Evolutionary conservation across 192 early-diverging fungal species (phyloP).

Genomic region (Coemansia brasiliensis): DNA sequence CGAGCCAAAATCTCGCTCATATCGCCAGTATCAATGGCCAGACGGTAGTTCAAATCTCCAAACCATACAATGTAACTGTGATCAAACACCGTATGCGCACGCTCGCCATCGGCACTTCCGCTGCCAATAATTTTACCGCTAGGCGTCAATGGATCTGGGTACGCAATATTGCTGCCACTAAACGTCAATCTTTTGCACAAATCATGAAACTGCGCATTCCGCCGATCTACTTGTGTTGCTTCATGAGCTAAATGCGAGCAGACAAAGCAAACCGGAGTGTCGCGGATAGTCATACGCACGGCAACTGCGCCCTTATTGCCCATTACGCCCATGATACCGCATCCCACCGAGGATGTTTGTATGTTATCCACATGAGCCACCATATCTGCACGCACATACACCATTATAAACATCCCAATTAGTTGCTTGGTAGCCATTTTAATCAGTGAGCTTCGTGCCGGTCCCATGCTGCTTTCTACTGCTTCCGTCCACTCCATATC

Average conservation of each 20-base stretch:
- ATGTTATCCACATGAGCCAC: conserved; percentile 61
- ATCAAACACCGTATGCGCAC: conserved; percentile 62
- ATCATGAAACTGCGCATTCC: conserved; percentile 90
- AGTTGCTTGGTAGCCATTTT: conserved; percentile 80
- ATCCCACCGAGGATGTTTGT: conserved; percentile 67
- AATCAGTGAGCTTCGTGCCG: conserved; percentile 54
- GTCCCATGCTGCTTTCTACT: conserved; percentile 66
- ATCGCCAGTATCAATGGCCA: conserved; percentile 64
- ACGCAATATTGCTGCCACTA: conserved; percentile 22
- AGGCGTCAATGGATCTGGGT: conserved; percentile 32
- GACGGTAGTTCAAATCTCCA: conserved; percentile 95
- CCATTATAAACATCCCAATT: conserved; percentile 84
- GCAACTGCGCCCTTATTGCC: conserved; percentile 96
- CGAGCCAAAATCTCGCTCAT: conserved; percentile 59
- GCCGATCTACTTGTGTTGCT: conserved; percentile 66
- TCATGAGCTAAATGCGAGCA: conserved; percentile 91
- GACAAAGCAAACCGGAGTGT: conserved; percentile 86
- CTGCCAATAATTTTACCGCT: background rate
- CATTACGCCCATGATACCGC: conserved; percentile 82
- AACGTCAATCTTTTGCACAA: conserved; percentile 75
- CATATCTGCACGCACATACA: conserved; percentile 67
- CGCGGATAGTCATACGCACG: conserved; percentile 71
- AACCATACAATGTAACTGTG: conserved; percentile 81
- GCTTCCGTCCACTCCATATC: conserved; percentile 79
- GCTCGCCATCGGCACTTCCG: conserved; percentile 3